Evolutionary conservation across 1,284 basidiomycete species (phyloP).

Genomic region (Ganoderma lucidum): DNA sequence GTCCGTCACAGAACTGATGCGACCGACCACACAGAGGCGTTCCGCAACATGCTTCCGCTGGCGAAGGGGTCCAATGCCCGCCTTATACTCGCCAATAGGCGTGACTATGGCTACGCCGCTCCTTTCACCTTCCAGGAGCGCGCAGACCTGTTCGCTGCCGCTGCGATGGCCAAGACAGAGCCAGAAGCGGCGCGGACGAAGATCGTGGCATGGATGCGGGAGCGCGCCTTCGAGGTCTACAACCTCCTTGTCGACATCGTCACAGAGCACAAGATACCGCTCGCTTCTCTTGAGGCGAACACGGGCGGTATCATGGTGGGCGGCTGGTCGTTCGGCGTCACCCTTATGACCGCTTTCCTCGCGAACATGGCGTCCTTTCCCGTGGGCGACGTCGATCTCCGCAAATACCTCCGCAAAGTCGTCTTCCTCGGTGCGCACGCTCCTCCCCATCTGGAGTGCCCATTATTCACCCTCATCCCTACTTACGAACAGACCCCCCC

Average conservation of each 20-base stretch:
- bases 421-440: conserved; percentile 32
- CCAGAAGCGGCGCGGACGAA: conserved; percentile 9
- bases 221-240: conserved; percentile 31
- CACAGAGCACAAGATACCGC: conserved; percentile 29
- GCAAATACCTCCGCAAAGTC: conserved; percentile 35
- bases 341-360: conserved; percentile 29
- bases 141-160: conserved; percentile 24
- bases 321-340: conserved; percentile 21
- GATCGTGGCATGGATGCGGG: conserved; percentile 19
- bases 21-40: not conserved
- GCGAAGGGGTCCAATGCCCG: conserved; percentile 9
- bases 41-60: not conserved
- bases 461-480: not conserved
- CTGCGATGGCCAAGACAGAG: conserved; percentile 11
- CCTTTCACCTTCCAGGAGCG: conserved; percentile 22
- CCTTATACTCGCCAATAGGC: conserved; percentile 21
- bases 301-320: conserved; percentile 14
- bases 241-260: conserved; percentile 37
- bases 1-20: not conserved
- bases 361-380: conserved; percentile 33
- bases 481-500: not conserved
- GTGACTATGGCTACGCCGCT: conserved; percentile 8
- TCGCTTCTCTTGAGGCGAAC: not conserved
- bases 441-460: too few relatives aligned
- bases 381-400: conserved; percentile 15